phyloP scores from a whole-genome alignment of 1,284 basidiomycete genomes.

The Cystobasidiaceae sp. region DNA sequence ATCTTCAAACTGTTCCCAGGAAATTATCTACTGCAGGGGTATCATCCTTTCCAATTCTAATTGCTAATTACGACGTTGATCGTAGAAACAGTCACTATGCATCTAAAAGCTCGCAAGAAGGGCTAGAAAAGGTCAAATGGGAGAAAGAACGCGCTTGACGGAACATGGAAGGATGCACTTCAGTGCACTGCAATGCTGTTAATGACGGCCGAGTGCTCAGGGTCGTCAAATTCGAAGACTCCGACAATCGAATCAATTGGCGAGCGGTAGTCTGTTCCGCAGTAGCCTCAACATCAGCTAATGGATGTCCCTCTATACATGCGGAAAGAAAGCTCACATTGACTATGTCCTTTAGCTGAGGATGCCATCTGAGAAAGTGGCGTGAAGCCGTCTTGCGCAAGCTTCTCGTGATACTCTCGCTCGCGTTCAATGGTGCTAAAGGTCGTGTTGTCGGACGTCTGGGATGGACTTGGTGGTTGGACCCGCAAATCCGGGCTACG shows the following conservation, averaged over 20 bases:
- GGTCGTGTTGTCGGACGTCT: background rate
- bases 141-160: too few relatives aligned
- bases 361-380: slow-evolving; percentile 16
- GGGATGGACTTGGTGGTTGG: slow-evolving; percentile 18
- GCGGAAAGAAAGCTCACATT: background rate
- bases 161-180: too few relatives aligned
- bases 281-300: background rate
- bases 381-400: slow-evolving; percentile 11
- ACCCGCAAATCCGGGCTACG: slow-evolving; percentile 5
- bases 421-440: background rate
- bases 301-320: background rate
- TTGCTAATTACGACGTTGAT: too few relatives aligned
- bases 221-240: slow-evolving; percentile 20
- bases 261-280: slow-evolving; percentile 22
- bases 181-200: background rate
- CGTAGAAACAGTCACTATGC: too few relatives aligned
- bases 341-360: background rate
- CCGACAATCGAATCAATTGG: slow-evolving; percentile 28
- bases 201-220: background rate
- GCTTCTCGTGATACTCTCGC: slow-evolving; percentile 2
- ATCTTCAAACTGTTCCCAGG: too few relatives aligned
- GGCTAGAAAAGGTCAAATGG: too few relatives aligned
- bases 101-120: too few relatives aligned
- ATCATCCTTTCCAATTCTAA: too few relatives aligned
- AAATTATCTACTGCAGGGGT: too few relatives aligned